These are phyloP conservation scores for Metroxylon sagu DNA, from an alignment of 176 grass and related monocot species.

Conservation along the genomic window DNA sequence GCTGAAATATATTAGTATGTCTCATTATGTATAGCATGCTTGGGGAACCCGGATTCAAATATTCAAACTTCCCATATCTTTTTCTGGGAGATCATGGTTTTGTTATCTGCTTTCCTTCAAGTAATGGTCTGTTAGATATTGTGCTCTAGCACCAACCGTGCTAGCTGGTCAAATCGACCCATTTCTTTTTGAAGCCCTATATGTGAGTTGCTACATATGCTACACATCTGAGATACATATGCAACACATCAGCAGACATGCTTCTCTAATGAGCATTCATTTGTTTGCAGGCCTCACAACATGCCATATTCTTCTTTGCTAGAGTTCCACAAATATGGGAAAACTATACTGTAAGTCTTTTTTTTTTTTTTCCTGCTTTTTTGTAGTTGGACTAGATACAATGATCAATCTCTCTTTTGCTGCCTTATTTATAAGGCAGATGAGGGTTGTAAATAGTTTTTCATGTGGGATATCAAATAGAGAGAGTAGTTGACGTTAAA, in stretches of 20 bases:
- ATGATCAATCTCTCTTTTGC: too few relatives aligned
- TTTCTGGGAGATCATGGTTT: not conserved
- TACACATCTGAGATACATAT: not conserved
- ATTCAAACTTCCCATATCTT: not conserved
- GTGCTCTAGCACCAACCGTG: slow-evolving; percentile 68
- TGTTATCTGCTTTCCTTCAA: slow-evolving; percentile 32
- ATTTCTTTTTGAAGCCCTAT: slow-evolving; percentile 83
- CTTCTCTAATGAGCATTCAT: not conserved
- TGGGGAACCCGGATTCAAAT: too few relatives aligned
- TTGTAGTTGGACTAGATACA: not conserved
- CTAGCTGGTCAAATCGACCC: slow-evolving; percentile 84
- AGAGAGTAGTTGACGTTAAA: too few relatives aligned
- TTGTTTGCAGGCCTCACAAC: slow-evolving; percentile 66
- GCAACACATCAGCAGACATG: not conserved
- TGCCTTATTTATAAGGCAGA: too few relatives aligned
- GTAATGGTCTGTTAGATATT: slow-evolving; percentile 51
- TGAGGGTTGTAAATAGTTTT: too few relatives aligned
- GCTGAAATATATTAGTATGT: too few relatives aligned
- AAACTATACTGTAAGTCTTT: slow-evolving; percentile 60
- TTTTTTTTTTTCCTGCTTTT: not conserved
- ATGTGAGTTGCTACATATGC: slow-evolving; percentile 41
- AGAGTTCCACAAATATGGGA: slow-evolving; percentile 96
- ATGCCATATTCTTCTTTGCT: slow-evolving; percentile 94
- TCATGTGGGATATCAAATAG: too few relatives aligned
- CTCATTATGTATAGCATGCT: too few relatives aligned